Evolutionary conservation across 352 stramenopile genomes (phyloP), one percentile per base, ranked within the genome.

Genomic region (Pythium aristosporum): DNA sequence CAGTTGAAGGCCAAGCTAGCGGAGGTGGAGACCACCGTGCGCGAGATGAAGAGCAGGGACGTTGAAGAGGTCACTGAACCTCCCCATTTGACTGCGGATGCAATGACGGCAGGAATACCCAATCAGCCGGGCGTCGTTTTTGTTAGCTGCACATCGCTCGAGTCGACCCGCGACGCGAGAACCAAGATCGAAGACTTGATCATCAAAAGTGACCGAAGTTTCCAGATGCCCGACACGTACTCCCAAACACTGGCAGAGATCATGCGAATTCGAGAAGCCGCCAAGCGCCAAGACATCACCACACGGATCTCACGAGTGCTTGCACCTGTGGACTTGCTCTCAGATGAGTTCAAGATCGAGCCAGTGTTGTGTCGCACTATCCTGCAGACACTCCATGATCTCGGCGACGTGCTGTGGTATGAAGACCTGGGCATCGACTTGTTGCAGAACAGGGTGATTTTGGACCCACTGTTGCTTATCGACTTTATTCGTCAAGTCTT

Each of bases 351-450:
- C 32, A 16, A 28, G 0, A 39, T 49, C 36, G 34, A 49, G 20
- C 39, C 34, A 9, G 1, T 36, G 6, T 0, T 30, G 47, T 15
- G 18, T 56, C n/a, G 11, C 37, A 13, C n/a, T n/a, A 60, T 68
- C 11, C 7, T 70, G 21, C 13, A 44, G 0, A 48, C 30, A 10
- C 56, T 70, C 4, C 56, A 64, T 8, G 50, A 61, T n/a, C 41
- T 63, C 21, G 56, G 48, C 2, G 63, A 70, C 36, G 46, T 70
- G 2, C 15, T 69, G 20, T 69, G 63, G 55, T 67, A 51, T 20
- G 41, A 58, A 18, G 21, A 59, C 8, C 18, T 48, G 4, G 52
- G 32, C 11, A 10, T 43, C 11, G 34, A 25, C 1, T 9, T 23
- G 6, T 48, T 65, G 21, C 13, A 47, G 10, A 16, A 30, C 0